Percentiles rank a stretch among this genome's conserved stretches.
phyloP scores from a whole-genome alignment of 169 alveolate species.

The Amoebophrya sp. region DNA sequence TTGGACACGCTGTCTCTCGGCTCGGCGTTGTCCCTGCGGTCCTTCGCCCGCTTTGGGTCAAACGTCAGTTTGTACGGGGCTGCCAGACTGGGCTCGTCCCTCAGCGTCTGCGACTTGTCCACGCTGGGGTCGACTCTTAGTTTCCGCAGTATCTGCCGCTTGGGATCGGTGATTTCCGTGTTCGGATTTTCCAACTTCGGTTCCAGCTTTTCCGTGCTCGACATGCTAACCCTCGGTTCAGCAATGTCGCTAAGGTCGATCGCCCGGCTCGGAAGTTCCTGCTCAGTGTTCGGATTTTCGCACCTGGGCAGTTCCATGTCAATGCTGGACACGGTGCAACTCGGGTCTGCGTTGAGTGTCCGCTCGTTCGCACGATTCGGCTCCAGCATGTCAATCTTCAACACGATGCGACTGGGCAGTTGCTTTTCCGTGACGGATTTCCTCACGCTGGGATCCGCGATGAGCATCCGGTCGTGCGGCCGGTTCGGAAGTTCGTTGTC shows the following conservation, averaged over 20 bases:
- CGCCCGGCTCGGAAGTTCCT: conserved; percentile 22
- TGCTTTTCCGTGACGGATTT: neutral
- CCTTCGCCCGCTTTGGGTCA: neutral
- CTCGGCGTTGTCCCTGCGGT: neutral
- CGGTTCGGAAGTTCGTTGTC: conserved; percentile 29
- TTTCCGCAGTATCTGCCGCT: neutral
- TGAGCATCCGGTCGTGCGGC: neutral
- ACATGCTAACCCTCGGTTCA: neutral
- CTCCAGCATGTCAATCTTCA: neutral
- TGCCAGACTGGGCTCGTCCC: neutral
- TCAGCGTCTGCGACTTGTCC: neutral
- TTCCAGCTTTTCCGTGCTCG: neutral
- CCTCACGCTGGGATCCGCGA: conserved; percentile 6
- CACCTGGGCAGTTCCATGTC: conserved; percentile 12
- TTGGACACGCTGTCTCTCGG: neutral
- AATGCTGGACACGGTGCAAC: neutral
- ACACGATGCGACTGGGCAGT: neutral
- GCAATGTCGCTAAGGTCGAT: neutral
- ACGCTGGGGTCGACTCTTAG: neutral
- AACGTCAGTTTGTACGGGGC: neutral
- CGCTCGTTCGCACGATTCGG: conserved; percentile 12
- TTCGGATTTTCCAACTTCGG: neutral
- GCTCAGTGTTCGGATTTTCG: neutral
- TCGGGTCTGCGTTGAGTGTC: conserved; percentile 8
- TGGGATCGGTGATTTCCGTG: neutral